phyloP scores from a whole-genome alignment of 1,284 basidiomycete genomes.

The Rhizoctonia solani region DNA sequence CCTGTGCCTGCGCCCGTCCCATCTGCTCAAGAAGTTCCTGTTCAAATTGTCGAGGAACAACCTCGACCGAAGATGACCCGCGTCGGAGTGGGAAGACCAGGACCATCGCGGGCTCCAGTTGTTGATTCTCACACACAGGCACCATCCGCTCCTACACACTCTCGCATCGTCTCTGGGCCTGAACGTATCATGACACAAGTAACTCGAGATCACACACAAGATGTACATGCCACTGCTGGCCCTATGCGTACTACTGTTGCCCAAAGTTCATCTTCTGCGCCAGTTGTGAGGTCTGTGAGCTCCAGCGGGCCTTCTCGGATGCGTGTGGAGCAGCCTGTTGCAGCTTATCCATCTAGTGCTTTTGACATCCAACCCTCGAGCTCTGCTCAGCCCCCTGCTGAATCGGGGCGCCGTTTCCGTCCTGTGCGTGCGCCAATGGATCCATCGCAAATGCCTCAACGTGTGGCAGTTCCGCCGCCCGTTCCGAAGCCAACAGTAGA shows the following conservation, averaged over 20 bases:
- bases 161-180: constrained; percentile 20
- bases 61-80: constrained; percentile 21
- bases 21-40: not conserved
- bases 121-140: not conserved
- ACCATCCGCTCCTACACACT: not conserved
- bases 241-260: constrained; percentile 22
- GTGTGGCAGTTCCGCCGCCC: constrained; percentile 10
- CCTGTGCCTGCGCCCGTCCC: too few relatives aligned
- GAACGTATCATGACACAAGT: not conserved
- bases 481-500: constrained; percentile 1
- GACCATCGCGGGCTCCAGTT: constrained; percentile 20
- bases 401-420: constrained; percentile 11
- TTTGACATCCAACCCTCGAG: not conserved
- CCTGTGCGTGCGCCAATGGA: constrained; percentile 17
- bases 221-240: not conserved
- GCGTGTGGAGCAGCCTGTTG: constrained; percentile 7
- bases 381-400: not conserved
- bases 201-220: not conserved
- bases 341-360: not conserved
- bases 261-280: not conserved
- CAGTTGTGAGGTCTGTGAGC: constrained; percentile 13
- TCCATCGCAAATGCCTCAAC: constrained; percentile 31
- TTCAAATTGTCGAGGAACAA: not conserved
- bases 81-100: constrained; percentile 8
- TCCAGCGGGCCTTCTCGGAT: constrained; percentile 20